phyloP scores from a whole-genome alignment of 352 stramenopile genomes.

The Peronospora tabacina region DNA sequence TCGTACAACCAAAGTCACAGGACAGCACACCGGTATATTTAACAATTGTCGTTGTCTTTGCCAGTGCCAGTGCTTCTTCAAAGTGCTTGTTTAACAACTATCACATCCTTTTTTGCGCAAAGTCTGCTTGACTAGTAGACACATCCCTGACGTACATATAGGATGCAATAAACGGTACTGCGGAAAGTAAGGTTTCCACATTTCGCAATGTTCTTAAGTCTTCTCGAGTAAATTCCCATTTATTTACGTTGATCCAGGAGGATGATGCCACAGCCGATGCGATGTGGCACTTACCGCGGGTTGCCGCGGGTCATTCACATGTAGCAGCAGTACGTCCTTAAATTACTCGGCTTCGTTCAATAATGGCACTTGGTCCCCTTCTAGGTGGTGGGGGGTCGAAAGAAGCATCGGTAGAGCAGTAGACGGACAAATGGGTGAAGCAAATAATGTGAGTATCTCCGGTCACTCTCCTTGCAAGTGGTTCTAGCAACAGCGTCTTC shows the following conservation, averaged over 20 bases:
- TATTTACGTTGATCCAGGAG: conserved; percentile 80
- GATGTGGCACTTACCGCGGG: conserved; percentile 64
- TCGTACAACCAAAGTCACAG: conserved; percentile 56
- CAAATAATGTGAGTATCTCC: conserved; percentile 49
- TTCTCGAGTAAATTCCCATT: conserved; percentile 72
- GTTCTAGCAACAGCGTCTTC: conserved; percentile 37
- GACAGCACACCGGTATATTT: conserved; percentile 64
- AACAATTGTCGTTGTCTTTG: conserved; percentile 56
- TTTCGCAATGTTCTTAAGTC: conserved; percentile 72
- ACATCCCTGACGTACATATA: conserved; percentile 75
- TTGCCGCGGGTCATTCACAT: conserved; percentile 62
- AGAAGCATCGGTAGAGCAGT: not conserved
- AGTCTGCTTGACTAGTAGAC: conserved; percentile 70
- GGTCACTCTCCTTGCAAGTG: conserved; percentile 55
- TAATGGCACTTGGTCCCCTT: not conserved
- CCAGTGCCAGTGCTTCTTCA: conserved; percentile 43
- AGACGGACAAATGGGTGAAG: conserved; percentile 8
- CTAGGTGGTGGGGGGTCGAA: not conserved
- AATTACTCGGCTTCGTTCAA: conserved; percentile 15
- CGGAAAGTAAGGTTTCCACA: conserved; percentile 62
- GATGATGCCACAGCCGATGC: conserved; percentile 55
- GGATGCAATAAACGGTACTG: conserved; percentile 53
- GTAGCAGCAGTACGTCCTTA: conserved; percentile 23
- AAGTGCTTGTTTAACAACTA: conserved; percentile 67
- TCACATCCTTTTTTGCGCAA: conserved; percentile 59